These are phyloP conservation scores for Rhodamnia argentea DNA, from an alignment of 345 rosid genomes.

Conservation along the genomic window DNA sequence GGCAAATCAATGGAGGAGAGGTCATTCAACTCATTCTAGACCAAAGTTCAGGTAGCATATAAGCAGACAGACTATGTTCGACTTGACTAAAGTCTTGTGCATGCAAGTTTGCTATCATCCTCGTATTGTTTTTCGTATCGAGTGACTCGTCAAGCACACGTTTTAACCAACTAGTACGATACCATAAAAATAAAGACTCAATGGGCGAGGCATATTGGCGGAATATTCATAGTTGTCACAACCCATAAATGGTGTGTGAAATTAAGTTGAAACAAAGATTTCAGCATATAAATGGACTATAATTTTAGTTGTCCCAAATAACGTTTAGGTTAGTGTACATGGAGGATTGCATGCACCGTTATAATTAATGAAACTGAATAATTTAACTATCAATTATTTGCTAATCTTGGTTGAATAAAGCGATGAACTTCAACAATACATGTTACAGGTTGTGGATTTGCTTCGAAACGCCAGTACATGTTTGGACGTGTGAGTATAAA, in stretches of 20 bases:
- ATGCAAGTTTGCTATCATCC: not conserved
- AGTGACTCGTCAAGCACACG: not conserved
- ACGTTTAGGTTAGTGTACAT: not conserved
- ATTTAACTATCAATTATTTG: not conserved
- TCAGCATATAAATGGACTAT: too few relatives aligned
- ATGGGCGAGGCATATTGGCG: not conserved
- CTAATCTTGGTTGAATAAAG: not conserved
- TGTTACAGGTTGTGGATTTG: slow-evolving; percentile 73
- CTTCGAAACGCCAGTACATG: slow-evolving; percentile 64
- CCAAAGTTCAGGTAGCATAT: slow-evolving; percentile 54
- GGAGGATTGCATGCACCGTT: not conserved
- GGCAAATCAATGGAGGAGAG: slow-evolving; percentile 53
- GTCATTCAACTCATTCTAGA: slow-evolving; percentile 77
- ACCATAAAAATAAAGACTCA: not conserved
- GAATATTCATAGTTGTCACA: not conserved
- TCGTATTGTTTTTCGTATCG: not conserved
- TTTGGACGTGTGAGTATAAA: slow-evolving; percentile 57
- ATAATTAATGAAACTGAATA: not conserved
- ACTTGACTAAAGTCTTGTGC: not conserved
- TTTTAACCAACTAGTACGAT: not conserved
- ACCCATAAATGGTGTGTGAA: not conserved
- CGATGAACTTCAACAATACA: not conserved
- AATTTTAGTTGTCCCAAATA: not conserved
- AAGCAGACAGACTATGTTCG: not conserved
- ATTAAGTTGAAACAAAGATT: not conserved